A percentile compares a stretch with the other conserved stretches of the same genome.
These are phyloP conservation scores for Chrysosporium keratinophilum DNA, from an alignment of 2,329 filamentous ascomycete genomes.

Conservation along the genomic window DNA sequence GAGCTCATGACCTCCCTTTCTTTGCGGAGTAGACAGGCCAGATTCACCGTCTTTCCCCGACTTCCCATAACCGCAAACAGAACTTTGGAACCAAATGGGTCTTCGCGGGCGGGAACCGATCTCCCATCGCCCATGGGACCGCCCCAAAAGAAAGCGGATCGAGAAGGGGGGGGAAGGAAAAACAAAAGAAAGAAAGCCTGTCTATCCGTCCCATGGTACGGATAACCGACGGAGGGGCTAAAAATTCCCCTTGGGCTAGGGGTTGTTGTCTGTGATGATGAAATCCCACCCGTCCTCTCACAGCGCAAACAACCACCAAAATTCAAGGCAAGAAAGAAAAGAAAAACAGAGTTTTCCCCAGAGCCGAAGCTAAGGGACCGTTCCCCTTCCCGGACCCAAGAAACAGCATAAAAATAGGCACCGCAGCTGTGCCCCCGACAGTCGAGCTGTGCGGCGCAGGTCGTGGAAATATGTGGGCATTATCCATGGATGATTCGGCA, in stretches of 20 bases:
- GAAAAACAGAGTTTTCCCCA: conserved; percentile 17
- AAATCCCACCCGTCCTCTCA: neutral
- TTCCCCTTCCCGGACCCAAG: conserved; percentile 7
- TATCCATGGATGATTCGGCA: neutral
- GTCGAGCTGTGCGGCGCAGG: neutral
- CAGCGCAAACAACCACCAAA: conserved; percentile 5
- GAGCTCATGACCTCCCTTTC: no score
- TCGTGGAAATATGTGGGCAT: neutral
- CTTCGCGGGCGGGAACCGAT: conserved; percentile 9
- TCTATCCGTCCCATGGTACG: conserved; percentile 1
- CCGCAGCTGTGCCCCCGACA: neutral
- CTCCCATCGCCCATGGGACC: neutral
- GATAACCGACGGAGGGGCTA: neutral
- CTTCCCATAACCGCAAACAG: neutral
- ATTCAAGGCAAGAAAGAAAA: neutral
- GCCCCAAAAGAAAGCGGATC: conserved; percentile 15
- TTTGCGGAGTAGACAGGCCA: no score
- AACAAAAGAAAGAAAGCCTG: neutral
- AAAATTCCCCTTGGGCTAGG: neutral
- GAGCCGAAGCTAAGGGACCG: conserved; percentile 11
- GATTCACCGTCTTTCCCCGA: neutral
- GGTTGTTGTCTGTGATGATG: neutral
- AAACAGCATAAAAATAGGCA: neutral
- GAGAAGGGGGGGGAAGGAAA: neutral
- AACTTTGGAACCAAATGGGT: conserved; percentile 2